Evolutionary conservation across 2,329 filamentous ascomycete genomes (phyloP), one percentile per base, ranked within the genome.

Genomic region (Aspergillus aculeatinus): DNA sequence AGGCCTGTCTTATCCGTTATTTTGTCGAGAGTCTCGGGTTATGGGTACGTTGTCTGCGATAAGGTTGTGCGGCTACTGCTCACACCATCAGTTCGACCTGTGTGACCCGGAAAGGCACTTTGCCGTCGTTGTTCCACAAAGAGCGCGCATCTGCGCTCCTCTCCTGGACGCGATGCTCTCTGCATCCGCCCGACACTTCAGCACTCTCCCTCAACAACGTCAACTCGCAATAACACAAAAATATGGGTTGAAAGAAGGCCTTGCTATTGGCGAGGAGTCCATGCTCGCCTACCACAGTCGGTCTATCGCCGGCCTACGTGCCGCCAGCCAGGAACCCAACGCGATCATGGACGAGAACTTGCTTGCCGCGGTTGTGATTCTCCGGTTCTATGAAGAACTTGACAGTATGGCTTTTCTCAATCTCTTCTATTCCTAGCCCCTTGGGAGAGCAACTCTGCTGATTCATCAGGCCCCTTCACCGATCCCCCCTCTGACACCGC

Each of bases 301-400:
- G 48, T 77, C 75, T 21, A 68, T 79, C 12, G 68, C 72, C 11
- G 71, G 76, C 48, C 68, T 79, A 1, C 72, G 78, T 14, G 69
- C 73, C 19, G 68, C 75, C 1, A 55, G 51, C 25, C 29, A 23
- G 3, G 50, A 62, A n/a, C 50, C 58, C 6, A 51, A 57, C 12
- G 54, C 58, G 2, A 42, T 58, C 6, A 51, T 57, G 50, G 58
- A 62, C 25, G 60, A 60, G 47, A 55, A 58, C 16, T 64, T 79
- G 1, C 67, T 80, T 4, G 76, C 75, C 3, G 74, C 75, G 4
- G 76, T 76, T 7, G 73, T 80, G 4, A 74, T 79, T 7, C 57
- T 80, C 1, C 70, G 77, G 0, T 76, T 77, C 16, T 79, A 79
- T 27, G 78, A 80, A 57, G 78, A 80, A 60, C 70, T 79, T 33